Evolutionary conservation across 495 filamentous ascomycete species (phyloP).

Genomic region (Aspergillus hancockii): DNA sequence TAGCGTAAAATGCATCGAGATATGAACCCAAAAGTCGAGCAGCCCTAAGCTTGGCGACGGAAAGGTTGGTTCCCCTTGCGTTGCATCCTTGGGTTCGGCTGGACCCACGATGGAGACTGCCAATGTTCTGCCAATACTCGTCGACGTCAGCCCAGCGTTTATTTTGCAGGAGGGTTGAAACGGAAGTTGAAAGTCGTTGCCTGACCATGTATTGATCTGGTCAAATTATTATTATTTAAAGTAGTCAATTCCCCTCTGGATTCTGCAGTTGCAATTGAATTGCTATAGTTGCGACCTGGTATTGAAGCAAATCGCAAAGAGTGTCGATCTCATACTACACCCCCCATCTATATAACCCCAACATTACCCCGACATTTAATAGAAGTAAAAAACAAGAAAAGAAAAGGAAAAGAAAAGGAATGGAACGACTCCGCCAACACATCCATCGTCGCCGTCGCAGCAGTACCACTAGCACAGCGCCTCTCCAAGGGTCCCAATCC

Average conservation of each 20-base stretch:
- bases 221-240: neutral
- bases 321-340: no score
- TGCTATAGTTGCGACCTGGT: neutral
- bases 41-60: conserved; percentile 11
- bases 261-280: no score
- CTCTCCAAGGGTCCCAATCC: conserved; percentile 16
- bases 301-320: neutral
- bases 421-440: conserved; percentile 22
- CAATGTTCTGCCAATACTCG: conserved; percentile 14
- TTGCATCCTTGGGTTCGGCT: neutral
- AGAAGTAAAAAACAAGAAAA: no score
- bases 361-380: neutral
- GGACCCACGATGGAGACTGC: neutral
- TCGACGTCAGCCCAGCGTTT: conserved; percentile 21
- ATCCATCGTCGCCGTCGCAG: conserved; percentile 22
- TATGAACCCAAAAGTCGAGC: neutral
- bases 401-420: conserved; percentile 1
- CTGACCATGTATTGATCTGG: neutral
- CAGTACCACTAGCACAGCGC: conserved; percentile 4
- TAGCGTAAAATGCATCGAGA: neutral
- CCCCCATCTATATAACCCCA: neutral
- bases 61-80: conserved; percentile 3
- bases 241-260: no score
- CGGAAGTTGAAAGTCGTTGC: neutral
- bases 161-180: neutral